These are phyloP conservation scores for Paracamarosporium sp. DNA, from an alignment of 2,329 filamentous ascomycete genomes.

Conservation along the genomic window DNA sequence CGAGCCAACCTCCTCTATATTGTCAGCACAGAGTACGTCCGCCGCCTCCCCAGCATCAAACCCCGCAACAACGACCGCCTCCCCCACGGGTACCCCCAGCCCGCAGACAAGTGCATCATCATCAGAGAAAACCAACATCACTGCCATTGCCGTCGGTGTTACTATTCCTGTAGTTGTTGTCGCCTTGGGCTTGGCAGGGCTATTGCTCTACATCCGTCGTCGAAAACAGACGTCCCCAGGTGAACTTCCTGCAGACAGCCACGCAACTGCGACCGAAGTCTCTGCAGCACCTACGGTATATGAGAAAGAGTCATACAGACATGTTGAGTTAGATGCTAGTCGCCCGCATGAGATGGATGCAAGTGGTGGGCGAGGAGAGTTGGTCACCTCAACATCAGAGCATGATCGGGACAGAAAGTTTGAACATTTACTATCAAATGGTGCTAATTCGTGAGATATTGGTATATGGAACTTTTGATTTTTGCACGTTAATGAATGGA, in stretches of 20 bases:
- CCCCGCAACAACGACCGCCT: background rate
- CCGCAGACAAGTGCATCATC: background rate
- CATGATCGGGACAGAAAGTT: background rate
- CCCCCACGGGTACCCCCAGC: background rate
- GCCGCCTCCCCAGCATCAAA: background rate
- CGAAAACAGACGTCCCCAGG: background rate
- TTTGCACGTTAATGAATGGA: background rate
- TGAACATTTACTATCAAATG: background rate
- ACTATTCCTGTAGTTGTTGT: slow-evolving; percentile 15
- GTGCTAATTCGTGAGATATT: background rate
- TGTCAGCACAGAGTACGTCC: background rate
- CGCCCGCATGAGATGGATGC: background rate
- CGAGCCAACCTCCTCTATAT: background rate
- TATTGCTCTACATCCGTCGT: slow-evolving; percentile 11
- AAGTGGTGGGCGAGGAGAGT: background rate
- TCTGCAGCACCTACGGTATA: background rate
- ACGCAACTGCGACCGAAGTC: background rate
- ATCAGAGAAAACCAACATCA: background rate
- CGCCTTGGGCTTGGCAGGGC: slow-evolving; percentile 4
- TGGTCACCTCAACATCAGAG: background rate
- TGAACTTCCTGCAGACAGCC: background rate
- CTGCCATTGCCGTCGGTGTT: slow-evolving; percentile 13
- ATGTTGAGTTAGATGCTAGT: background rate
- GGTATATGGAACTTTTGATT: no score
- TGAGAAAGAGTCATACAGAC: background rate